A percentile compares a stretch with the other conserved stretches of the same genome.
These are phyloP conservation scores for Dipodascopsis tothii DNA, from an alignment of 805 yeast species.

Conservation along the genomic window DNA sequence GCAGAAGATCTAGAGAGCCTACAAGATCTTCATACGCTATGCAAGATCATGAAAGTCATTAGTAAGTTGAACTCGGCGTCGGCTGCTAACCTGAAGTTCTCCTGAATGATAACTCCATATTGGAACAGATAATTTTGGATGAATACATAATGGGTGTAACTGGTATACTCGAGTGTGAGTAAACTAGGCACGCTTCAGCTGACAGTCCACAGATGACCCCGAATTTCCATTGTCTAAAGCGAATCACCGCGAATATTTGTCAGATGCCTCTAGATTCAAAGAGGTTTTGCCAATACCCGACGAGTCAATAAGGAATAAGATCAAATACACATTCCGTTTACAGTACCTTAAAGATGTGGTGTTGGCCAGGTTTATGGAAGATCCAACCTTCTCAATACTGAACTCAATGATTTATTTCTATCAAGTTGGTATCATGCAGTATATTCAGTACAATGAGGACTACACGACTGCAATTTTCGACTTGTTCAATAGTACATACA, in stretches of 20 bases:
- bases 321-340: constrained; percentile 67
- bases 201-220: constrained; percentile 51
- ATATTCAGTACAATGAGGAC: constrained; percentile 42
- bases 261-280: constrained; percentile 53
- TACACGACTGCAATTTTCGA: constrained; percentile 54
- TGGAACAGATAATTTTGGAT: constrained; percentile 53
- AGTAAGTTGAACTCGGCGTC: constrained; percentile 5
- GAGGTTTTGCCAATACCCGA: constrained; percentile 61
- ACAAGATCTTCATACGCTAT: constrained; percentile 53
- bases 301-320: constrained; percentile 43
- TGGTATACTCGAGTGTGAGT: constrained; percentile 64
- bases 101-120: constrained; percentile 59
- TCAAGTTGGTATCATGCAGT: constrained; percentile 59
- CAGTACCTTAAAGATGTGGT: constrained; percentile 84
- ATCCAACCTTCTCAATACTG: constrained; percentile 60
- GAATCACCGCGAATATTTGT: constrained; percentile 62
- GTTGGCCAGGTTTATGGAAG: constrained; percentile 74
- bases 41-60: constrained; percentile 62
- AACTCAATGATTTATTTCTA: constrained; percentile 59
- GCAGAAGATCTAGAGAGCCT: constrained; percentile 51
- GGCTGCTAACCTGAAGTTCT: constrained; percentile 34
- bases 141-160: constrained; percentile 50
- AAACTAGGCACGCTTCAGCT: neutral
- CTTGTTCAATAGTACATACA: no score
- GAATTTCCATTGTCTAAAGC: constrained; percentile 76